A percentile compares a stretch with the other conserved stretches of the same genome.
These are phyloP conservation scores for Trichoderma cornu-damae DNA, from an alignment of 2,329 filamentous ascomycete species.

Conservation along the genomic window DNA sequence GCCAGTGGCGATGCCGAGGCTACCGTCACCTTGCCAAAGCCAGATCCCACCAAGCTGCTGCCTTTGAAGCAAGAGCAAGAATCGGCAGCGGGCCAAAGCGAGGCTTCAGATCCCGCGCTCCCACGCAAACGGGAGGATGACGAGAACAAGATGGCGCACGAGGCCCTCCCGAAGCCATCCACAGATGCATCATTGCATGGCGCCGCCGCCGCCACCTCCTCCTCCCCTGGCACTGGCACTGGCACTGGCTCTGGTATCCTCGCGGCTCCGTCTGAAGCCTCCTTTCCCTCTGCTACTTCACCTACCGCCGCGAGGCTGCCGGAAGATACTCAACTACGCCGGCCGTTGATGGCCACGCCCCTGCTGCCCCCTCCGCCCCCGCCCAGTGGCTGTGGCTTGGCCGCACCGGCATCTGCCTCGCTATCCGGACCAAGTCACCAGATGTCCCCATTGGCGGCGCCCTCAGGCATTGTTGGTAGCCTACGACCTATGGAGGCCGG, in stretches of 20 bases:
- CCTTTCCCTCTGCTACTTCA: neutral
- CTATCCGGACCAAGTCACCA: conserved; percentile 10
- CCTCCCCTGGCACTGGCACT: neutral
- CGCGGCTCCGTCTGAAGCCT: neutral
- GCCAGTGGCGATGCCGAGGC: neutral
- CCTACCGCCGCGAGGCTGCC: neutral
- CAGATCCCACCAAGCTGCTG: neutral
- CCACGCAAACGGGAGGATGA: conserved; percentile 4
- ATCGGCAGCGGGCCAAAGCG: conserved; percentile 12
- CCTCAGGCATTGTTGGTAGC: conserved; percentile 21
- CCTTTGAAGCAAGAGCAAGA: neutral
- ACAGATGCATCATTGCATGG: neutral
- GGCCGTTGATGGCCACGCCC: conserved; percentile 23
- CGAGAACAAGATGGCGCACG: neutral
- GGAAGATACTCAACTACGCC: neutral
- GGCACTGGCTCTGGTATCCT: neutral
- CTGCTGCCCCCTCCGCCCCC: conserved; percentile 20
- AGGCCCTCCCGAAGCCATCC: neutral
- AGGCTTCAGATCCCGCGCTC: conserved; percentile 18
- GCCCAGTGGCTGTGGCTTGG: conserved; percentile 20
- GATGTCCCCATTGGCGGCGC: conserved; percentile 21
- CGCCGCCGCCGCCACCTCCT: neutral
- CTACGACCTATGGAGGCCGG: conserved; percentile 26
- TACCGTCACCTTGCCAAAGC: conserved; percentile 15
- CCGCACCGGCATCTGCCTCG: conserved; percentile 20